These are phyloP conservation scores for Suillus lakei DNA, from an alignment of 768 basidiomycete species.

Conservation along the genomic window DNA sequence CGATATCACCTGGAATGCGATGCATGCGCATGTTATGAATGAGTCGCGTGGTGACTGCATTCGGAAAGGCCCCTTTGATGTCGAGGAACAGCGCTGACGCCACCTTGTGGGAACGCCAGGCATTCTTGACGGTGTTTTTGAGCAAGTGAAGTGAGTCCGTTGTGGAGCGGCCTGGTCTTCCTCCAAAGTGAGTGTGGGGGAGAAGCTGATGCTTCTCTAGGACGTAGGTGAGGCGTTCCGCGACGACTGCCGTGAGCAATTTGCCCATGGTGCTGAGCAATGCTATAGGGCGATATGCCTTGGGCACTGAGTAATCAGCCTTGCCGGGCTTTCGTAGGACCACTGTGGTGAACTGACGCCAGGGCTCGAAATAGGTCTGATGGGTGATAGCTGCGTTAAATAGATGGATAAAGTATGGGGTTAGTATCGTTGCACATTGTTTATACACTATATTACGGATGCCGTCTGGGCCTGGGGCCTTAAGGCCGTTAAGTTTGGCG, in stretches of 20 bases:
- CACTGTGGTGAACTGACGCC: conserved; percentile 31
- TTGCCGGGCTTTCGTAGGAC: conserved; percentile 42
- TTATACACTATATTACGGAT: conserved; percentile 28
- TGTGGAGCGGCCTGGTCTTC: conserved; percentile 41
- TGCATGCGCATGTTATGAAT: conserved; percentile 34
- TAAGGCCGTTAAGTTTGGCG: conserved; percentile 20
- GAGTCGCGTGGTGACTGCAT: conserved; percentile 34
- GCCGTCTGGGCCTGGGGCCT: conserved; percentile 29
- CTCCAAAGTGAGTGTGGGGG: conserved; percentile 29
- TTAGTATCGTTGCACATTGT: conserved; percentile 16
- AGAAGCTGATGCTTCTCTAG: conserved; percentile 17
- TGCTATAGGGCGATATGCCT: conserved; percentile 43
- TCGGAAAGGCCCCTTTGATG: conserved; percentile 49
- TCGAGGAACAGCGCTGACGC: conserved; percentile 45
- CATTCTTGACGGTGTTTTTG: conserved; percentile 38
- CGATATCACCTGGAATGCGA: conserved; percentile 24
- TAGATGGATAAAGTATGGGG: conserved; percentile 12
- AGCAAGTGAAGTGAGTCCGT: conserved; percentile 41
- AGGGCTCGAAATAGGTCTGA: conserved; percentile 13
- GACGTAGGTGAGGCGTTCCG: conserved; percentile 17
- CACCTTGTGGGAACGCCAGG: conserved; percentile 41
- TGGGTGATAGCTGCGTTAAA: conserved; percentile 19
- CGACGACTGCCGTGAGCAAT: conserved; percentile 26
- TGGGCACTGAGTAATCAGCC: conserved; percentile 36
- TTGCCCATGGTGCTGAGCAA: conserved; percentile 40